Evolutionary conservation across 192 early-diverging fungal genomes (phyloP).

Genomic region (Podochytrium sp.): DNA sequence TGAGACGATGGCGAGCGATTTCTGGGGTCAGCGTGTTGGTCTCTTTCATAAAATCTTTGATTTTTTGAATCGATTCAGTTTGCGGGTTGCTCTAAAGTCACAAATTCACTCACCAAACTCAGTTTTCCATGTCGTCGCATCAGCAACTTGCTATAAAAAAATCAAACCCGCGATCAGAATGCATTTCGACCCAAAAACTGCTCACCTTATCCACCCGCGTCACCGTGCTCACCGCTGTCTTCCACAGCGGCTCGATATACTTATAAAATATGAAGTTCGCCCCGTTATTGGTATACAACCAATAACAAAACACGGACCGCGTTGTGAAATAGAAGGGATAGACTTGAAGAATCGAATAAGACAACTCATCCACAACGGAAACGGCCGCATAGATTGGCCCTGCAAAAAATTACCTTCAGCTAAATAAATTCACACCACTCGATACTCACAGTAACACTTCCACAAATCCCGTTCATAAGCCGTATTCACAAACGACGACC

Average conservation of each 20-base stretch:
- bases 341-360: not conserved
- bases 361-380: not conserved
- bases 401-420: not conserved
- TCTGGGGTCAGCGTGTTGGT: not conserved
- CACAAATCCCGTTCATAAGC: constrained; percentile 7
- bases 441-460: constrained; percentile 15
- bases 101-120: constrained; percentile 1
- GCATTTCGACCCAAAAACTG: not conserved
- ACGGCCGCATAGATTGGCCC: constrained; percentile 11
- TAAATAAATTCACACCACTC: not conserved
- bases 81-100: not conserved
- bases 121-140: not conserved
- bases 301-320: constrained; percentile 17
- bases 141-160: not conserved
- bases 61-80: not conserved
- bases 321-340: constrained; percentile 19
- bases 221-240: not conserved
- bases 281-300: constrained; percentile 20
- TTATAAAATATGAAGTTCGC: constrained; percentile 13
- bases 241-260: constrained; percentile 22
- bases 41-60: constrained; percentile 18
- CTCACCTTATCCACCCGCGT: constrained; percentile 2
- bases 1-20: constrained; percentile 11
- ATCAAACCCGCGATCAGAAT: not conserved
- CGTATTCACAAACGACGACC: not conserved